phyloP scores from a whole-genome alignment of 75 land plant genomes.

The Picea sitchensis region DNA sequence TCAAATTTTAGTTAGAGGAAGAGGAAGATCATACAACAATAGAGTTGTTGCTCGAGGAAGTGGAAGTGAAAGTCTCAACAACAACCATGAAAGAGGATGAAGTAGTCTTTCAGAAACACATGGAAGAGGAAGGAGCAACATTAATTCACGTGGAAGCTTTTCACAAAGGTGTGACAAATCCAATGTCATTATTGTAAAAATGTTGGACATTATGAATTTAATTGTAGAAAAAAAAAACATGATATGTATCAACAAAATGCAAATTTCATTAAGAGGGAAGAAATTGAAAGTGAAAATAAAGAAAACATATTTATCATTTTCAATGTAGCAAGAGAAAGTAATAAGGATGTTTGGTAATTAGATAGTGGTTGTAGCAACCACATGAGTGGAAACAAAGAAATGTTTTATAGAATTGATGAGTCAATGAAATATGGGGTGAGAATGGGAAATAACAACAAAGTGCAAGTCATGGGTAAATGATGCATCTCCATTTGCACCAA shows the following conservation, averaged over 20 bases:
- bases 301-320: too few species aligned
- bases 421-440: slow-evolving; percentile 8
- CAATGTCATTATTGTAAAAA: slow-evolving; percentile 12
- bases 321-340: neutral
- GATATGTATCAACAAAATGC: slow-evolving; percentile 1
- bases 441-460: slow-evolving; percentile 11
- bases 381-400: slow-evolving; percentile 9
- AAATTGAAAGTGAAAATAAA: neutral
- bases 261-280: neutral
- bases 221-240: slow-evolving; percentile 12
- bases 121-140: neutral
- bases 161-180: neutral
- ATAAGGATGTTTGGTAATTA: slow-evolving; percentile 17
- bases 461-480: slow-evolving; percentile 8
- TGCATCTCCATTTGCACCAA: neutral
- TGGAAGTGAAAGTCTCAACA: neutral
- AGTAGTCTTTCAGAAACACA: slow-evolving; percentile 14
- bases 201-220: neutral
- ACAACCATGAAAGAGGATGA: slow-evolving; percentile 8
- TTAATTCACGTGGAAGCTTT: neutral
- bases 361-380: slow-evolving; percentile 24
- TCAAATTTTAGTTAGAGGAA: neutral
- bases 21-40: neutral
- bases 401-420: slow-evolving; percentile 21
- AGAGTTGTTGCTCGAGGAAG: neutral